Base-by-base conservation (phyloP, 2,329 filamentous ascomycete species). In the Aaosphaeria arxii region DNA sequence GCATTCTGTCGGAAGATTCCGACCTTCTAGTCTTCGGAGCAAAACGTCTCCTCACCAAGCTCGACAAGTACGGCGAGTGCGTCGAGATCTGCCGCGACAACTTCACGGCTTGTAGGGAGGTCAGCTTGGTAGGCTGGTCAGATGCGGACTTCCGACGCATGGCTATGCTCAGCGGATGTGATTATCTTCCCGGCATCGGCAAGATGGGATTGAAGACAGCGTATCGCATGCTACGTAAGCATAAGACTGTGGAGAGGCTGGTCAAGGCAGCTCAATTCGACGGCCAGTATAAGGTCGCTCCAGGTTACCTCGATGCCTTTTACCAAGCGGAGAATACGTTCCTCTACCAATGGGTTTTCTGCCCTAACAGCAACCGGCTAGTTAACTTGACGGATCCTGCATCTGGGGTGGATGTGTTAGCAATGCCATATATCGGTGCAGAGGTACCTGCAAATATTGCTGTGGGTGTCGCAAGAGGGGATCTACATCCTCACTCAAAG, bases 151-250 rank as follows among this genome's bases (percentile, higher is more conserved):
- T 99, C 61, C 83, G 94, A 50, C 85, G 85, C 45, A 99, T 99
- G 94, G 90, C 91, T 38, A 99, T 99, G 57, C 74, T 99, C 50
- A 96, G 91, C 65, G 94, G 94, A 6, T 99, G 94, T 66, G 94
- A 99, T 67, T 99, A 99, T 68, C 80, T 97, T n/a, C 77, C 86
- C 2, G 88, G 87, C 49, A 88, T 99, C 52, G 86, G 84, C 48
- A 87, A 87, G 44, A 84, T 99, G 71, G 94, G 94, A 0, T 71
- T 99, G 47, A 97, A 96, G 76, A 97, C 91, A 5, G 92, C 94
- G 0, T 88, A 99, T 70, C 85, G 91, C 40, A 83, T 94, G 75
- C 81, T 99, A 50, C 85, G 92, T 50, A 96, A 95, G 69, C 83
- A 96, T 74, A 96, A 92, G 69, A 89, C 84, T 0, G 82, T 94